Base-by-base conservation (phyloP, 768 basidiomycete genomes). In the Serendipita vermifera region DNA sequence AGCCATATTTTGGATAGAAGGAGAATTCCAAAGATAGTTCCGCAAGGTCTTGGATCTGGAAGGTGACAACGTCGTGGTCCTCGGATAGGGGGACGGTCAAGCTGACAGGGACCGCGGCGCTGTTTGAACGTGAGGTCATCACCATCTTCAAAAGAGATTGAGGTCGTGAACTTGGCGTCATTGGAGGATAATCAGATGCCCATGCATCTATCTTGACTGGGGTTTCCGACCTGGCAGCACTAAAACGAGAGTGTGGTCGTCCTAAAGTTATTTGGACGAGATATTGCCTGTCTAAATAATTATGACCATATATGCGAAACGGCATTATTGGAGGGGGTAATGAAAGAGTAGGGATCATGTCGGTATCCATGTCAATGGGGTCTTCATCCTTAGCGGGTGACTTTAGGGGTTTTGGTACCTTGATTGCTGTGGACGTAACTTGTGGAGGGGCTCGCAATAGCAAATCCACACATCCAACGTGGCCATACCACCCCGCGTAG, bases 291-390 rank as follows among this genome's bases (percentile, higher is more conserved):
- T 94, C 90, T 54, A 99, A 76, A 68, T 87, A 91, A 65, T 89
- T 94, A 71, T 99, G 94, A 5, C 94, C 94, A 66, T 99, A 99
- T 31, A 94, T 87, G 55, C 91, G 82, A 66, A 97, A 90, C 27
- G 96, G 92, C 79, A 99, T 94, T 66, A 97, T 97, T 2, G 96
- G 96, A 1, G 96, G 96, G 2, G 96, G 96, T 15, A 99, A 77
- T 17, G 87, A 89, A n/a, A 99, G 74, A 1, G 85, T 85, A 14
- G 96, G 96, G 60, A 99, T 99, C 59, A 84, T 74, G 65, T 99
- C 96, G 33, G 87, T 82, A 59, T 97, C 75, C 31, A 69, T 66
- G n/a, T 70, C 88, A 33, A 77, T 72, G 59, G 58, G 31, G 55
- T 63, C 39, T 63, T 63, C 59, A 65, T 66, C 58, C 38, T n/a